Conservation (phyloP, 305 asterid species). For the Fraxinus xanthoxyloides region DNA sequence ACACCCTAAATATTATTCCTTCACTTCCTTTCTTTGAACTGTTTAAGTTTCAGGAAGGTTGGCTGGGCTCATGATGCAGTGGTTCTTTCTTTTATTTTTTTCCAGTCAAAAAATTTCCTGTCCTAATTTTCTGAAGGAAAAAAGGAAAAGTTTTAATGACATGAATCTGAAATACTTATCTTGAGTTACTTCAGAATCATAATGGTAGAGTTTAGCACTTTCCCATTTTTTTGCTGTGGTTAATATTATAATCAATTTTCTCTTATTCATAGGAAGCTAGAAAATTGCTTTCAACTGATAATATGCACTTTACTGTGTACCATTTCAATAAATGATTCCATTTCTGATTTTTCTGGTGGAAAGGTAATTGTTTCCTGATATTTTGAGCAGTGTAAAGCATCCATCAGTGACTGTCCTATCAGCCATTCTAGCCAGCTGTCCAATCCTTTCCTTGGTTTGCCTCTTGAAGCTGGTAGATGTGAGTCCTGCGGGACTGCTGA, state of each 20-base stretch:
- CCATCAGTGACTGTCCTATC: slow-evolving; percentile 78
- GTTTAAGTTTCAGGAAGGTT: slow-evolving; percentile 2
- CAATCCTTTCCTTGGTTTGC: slow-evolving; percentile 95
- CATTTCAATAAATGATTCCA: not conserved
- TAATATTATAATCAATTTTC: not conserved
- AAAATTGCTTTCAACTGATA: slow-evolving; percentile 12
- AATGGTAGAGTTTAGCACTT: slow-evolving; percentile 5
- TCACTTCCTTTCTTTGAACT: not conserved
- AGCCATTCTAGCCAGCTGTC: slow-evolving; percentile 86
- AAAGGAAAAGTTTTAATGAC: not conserved
- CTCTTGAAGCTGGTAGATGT: slow-evolving; percentile 90
- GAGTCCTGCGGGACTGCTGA: slow-evolving; percentile 94
- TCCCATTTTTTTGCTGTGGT: slow-evolving; percentile 15
- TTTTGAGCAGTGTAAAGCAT: slow-evolving; percentile 68
- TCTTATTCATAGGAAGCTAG: not conserved
- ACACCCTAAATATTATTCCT: too few species aligned
- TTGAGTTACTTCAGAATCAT: slow-evolving; percentile 11
- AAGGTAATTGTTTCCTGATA: slow-evolving; percentile 16
- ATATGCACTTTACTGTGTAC: slow-evolving; percentile 6
- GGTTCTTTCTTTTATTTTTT: not conserved
- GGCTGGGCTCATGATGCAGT: slow-evolving; percentile 1
- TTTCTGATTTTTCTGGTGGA: slow-evolving; percentile 13
- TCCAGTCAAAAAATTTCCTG: slow-evolving; percentile 10
- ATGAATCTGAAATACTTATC: slow-evolving; percentile 6
- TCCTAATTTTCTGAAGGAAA: not conserved